Evolutionary conservation across 768 basidiomycete genomes (phyloP).

Genomic region (Leccinum rimulosum): DNA sequence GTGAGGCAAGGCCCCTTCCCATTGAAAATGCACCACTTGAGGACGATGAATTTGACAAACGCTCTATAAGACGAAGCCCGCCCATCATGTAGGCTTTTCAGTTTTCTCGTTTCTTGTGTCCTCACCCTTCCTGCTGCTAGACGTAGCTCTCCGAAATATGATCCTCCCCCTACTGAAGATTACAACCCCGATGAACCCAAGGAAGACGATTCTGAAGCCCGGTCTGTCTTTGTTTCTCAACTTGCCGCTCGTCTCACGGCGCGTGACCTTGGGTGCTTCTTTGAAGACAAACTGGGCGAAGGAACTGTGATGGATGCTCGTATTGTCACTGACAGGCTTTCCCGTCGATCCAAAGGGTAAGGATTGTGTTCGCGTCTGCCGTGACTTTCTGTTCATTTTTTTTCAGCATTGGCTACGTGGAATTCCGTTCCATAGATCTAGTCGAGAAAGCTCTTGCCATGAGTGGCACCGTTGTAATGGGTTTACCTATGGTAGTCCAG

Average conservation of each 20-base stretch:
- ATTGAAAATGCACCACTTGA: conserved; percentile 40
- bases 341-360: conserved; percentile 97
- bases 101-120: conserved; percentile 7
- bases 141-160: conserved; percentile 71
- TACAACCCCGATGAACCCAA: conserved; percentile 86
- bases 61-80: conserved; percentile 36
- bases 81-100: conserved; percentile 43
- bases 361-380: conserved; percentile 17
- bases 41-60: conserved; percentile 31
- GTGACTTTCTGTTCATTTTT: conserved; percentile 3
- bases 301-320: conserved; percentile 92
- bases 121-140: conserved; percentile 34
- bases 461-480: conserved; percentile 96
- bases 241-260: conserved; percentile 96
- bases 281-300: conserved; percentile 95
- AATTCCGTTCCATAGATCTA: conserved; percentile 86
- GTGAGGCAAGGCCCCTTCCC: conserved; percentile 39
- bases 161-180: conserved; percentile 55
- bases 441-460: conserved; percentile 90
- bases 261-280: conserved; percentile 97
- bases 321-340: conserved; percentile 93
- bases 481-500: conserved; percentile 94
- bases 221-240: conserved; percentile 98
- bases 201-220: conserved; percentile 96
- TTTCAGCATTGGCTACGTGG: conserved; percentile 93